phyloP scores from a whole-genome alignment of 768 basidiomycete genomes.

The Rhizopogon roseolus region DNA sequence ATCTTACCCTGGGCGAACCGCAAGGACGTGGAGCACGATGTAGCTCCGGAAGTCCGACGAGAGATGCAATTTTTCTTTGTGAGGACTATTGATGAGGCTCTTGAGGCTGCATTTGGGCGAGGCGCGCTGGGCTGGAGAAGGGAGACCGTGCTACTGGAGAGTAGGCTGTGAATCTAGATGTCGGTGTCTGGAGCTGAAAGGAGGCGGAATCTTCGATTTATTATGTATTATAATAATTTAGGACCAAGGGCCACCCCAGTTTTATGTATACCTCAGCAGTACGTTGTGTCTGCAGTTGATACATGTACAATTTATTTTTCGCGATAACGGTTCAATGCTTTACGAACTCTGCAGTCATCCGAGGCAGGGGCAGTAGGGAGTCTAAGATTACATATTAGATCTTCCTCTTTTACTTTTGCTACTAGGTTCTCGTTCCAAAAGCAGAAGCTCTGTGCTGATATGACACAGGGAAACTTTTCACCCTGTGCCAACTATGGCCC shows the following conservation, averaged over 20 bases:
- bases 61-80: conserved; percentile 85
- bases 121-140: conserved; percentile 62
- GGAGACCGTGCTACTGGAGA: conserved; percentile 46
- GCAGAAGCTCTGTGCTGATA: not conserved
- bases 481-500: too few species aligned
- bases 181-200: not conserved
- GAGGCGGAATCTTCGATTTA: not conserved
- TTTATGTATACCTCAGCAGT: too few species aligned
- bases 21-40: conserved; percentile 85
- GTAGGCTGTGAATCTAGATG: conserved; percentile 35
- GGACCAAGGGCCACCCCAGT: too few species aligned
- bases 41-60: conserved; percentile 63
- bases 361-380: too few species aligned
- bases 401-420: too few species aligned
- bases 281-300: too few species aligned
- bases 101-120: conserved; percentile 81
- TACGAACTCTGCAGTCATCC: too few species aligned
- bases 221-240: not conserved
- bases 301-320: too few species aligned
- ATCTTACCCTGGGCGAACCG: conserved; percentile 82
- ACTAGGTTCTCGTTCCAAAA: conserved; percentile 23
- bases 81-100: conserved; percentile 69
- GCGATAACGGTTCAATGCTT: too few species aligned
- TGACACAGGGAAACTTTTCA: too few species aligned
- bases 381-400: too few species aligned